A percentile compares a stretch with the other conserved stretches of the same genome.
Conservation (phyloP, 257 asterid genomes). For the Salvia miltiorrhiza region DNA sequence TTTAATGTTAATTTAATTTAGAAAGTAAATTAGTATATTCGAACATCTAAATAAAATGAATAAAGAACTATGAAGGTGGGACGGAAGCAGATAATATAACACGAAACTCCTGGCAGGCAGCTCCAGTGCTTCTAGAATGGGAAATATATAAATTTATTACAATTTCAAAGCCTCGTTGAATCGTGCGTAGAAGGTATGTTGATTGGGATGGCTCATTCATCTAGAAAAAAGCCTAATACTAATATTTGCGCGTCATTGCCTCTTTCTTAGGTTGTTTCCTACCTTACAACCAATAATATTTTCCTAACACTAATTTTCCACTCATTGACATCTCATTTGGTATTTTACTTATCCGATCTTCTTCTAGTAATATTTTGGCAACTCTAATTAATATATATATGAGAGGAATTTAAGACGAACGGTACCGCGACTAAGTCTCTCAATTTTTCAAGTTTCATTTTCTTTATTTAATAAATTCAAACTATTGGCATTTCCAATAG, state of each 20-base stretch:
- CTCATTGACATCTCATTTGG: slow-evolving; percentile 2
- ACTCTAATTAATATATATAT: neutral
- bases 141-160: neutral
- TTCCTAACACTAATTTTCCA: neutral
- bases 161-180: neutral
- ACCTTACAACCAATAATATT: neutral
- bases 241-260: neutral
- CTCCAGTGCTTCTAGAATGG: neutral
- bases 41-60: no score
- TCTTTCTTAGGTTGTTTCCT: slow-evolving; percentile 12
- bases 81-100: no score
- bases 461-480: no score
- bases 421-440: no score
- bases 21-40: no score
- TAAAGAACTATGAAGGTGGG: no score
- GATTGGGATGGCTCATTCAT: slow-evolving; percentile 7
- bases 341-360: neutral
- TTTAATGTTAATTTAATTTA: no score
- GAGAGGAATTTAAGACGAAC: neutral
- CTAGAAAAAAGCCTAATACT: slow-evolving; percentile 8
- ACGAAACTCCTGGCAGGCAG: no score
- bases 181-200: neutral
- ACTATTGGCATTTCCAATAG: no score
- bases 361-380: slow-evolving; percentile 1
- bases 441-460: no score